Evolutionary conservation across 768 basidiomycete genomes (phyloP).

Genomic region (Pulveroboletus sp.): DNA sequence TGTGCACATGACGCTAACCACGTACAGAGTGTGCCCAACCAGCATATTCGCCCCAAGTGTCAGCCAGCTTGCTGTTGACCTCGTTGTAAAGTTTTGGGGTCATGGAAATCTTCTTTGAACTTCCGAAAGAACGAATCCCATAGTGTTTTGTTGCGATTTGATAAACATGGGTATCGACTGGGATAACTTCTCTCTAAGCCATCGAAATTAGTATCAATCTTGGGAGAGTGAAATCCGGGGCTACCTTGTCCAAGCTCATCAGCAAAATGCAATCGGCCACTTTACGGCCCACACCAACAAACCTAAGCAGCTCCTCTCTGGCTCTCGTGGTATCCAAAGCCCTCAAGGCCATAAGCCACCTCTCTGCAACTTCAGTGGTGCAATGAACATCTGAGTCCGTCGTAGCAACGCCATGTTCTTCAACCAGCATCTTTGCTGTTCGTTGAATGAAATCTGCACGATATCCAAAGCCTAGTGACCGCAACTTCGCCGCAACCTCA

Average conservation of each 20-base stretch:
- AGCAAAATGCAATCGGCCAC: conserved; percentile 93
- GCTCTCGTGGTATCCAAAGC: conserved; percentile 49
- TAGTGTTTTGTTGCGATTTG: conserved; percentile 84
- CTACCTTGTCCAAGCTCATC: conserved; percentile 89
- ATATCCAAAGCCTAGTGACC: conserved; percentile 91
- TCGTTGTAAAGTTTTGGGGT: conserved; percentile 74
- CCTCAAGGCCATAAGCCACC: conserved; percentile 57
- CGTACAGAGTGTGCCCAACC: conserved; percentile 88
- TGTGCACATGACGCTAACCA: conserved; percentile 1
- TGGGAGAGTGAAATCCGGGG: conserved; percentile 4
- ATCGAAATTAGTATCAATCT: conserved; percentile 3
- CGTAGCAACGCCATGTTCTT: conserved; percentile 37
- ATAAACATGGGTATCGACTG: conserved; percentile 93
- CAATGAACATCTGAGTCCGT: background rate
- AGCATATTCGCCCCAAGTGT: conserved; percentile 78
- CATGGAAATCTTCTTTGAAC: conserved; percentile 52
- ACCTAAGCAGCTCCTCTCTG: conserved; percentile 68
- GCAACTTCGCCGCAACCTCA: conserved; percentile 57
- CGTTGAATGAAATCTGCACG: conserved; percentile 85
- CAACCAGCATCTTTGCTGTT: conserved; percentile 74
- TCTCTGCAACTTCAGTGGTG: conserved; percentile 46
- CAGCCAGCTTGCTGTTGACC: conserved; percentile 54
- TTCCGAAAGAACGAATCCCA: conserved; percentile 46
- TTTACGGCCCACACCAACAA: conserved; percentile 92
- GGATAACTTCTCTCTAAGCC: conserved; percentile 75